Conservation (phyloP, 2,329 filamentous ascomycete genomes). For the Colletotrichum chrysophilum region DNA sequence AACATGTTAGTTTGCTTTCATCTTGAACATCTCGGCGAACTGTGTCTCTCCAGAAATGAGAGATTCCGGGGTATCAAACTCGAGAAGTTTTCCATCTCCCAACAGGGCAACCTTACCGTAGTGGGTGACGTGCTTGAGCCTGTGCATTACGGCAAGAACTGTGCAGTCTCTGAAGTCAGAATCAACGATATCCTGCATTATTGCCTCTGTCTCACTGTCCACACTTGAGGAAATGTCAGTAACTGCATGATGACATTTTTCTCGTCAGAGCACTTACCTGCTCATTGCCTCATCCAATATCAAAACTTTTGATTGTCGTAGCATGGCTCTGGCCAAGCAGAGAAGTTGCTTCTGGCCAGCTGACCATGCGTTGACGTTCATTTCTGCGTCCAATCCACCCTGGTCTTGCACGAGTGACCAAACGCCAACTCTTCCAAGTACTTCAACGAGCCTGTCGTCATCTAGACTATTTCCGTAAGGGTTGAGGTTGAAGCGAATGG, state of each 20-base stretch:
- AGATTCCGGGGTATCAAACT: not conserved
- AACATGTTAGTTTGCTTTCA: not conserved
- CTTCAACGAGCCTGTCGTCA: not conserved
- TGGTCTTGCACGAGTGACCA: not conserved
- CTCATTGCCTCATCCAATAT: slow-evolving; percentile 11
- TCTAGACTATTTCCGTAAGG: not conserved
- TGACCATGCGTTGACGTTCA: not conserved
- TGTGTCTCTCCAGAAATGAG: not conserved
- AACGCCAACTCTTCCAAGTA: not conserved
- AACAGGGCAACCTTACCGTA: slow-evolving; percentile 26
- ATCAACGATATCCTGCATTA: slow-evolving; percentile 28
- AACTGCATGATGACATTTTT: fast-evolving
- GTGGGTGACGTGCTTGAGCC: slow-evolving; percentile 20
- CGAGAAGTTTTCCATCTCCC: not conserved
- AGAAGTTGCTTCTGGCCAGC: slow-evolving; percentile 7
- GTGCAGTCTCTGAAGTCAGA: slow-evolving; percentile 24
- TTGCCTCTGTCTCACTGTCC: slow-evolving; percentile 24
- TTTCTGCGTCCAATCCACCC: not conserved
- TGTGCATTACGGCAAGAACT: slow-evolving; percentile 27
- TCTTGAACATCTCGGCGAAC: not conserved
- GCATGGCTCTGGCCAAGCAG: not conserved
- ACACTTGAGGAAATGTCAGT: slow-evolving; percentile 14
- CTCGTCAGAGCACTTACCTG: not conserved
- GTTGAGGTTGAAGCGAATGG: not conserved
- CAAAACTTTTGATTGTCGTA: not conserved